These are phyloP conservation scores for Penicillium psychrosexuale DNA, from an alignment of 2,329 filamentous ascomycete genomes.

Conservation along the genomic window DNA sequence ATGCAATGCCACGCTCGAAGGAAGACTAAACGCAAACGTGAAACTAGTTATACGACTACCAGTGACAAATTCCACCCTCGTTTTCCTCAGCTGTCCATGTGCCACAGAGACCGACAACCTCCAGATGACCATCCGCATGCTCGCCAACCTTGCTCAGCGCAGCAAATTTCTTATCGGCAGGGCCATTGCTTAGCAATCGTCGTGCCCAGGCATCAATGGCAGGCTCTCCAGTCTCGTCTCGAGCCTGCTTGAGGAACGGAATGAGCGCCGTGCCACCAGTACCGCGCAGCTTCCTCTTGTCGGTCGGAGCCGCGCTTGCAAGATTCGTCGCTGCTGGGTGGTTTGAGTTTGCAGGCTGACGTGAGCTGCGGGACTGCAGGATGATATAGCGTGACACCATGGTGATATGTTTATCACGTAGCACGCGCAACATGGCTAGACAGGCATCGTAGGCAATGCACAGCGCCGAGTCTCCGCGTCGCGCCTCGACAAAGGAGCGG, in stretches of 20 bases:
- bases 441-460: slow-evolving; percentile 86
- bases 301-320: slow-evolving; percentile 41
- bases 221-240: slow-evolving; percentile 92
- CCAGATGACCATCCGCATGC: slow-evolving; percentile 53
- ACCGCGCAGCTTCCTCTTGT: slow-evolving; percentile 66
- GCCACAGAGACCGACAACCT: slow-evolving; percentile 71
- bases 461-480: slow-evolving; percentile 61
- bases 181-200: slow-evolving; percentile 55
- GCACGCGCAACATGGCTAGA: slow-evolving; percentile 70
- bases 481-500: slow-evolving; percentile 70
- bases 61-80: slow-evolving; percentile 60
- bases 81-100: slow-evolving; percentile 87
- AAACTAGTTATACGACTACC: slow-evolving; percentile 33
- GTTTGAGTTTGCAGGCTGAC: slow-evolving; percentile 56
- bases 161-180: slow-evolving; percentile 37
- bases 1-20: slow-evolving; percentile 20
- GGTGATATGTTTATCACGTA: slow-evolving; percentile 92
- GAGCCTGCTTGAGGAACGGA: slow-evolving; percentile 91
- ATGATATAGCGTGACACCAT: slow-evolving; percentile 97
- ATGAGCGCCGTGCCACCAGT: slow-evolving; percentile 94
- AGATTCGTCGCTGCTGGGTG: slow-evolving; percentile 53
- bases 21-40: neutral
- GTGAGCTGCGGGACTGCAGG: slow-evolving; percentile 73
- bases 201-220: slow-evolving; percentile 69
- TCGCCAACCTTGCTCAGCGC: slow-evolving; percentile 54